Evolutionary conservation across 176 grass and related monocot species (phyloP), one percentile per base, ranked within the genome.

Genomic region (Oryza nivara): DNA sequence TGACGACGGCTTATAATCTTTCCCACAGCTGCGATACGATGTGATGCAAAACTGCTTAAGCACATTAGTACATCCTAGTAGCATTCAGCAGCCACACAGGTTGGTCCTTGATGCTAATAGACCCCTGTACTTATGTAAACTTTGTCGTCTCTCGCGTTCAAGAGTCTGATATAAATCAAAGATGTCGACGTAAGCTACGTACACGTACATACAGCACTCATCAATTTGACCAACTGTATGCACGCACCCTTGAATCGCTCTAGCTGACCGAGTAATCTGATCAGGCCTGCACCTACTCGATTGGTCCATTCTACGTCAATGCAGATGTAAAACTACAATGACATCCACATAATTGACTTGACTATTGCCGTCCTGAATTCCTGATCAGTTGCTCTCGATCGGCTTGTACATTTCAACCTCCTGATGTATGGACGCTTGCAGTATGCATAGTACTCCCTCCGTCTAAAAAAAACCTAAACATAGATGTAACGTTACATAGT

Each of bases 241-340:
- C 9, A 44, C 43, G 43, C 43, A 44, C 43, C 41, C 43, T 44
- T 44, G 43, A 44, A 44, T 44, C 43, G 43, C 9, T 8, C 9
- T 44, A 44, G 43, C 43, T 10, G 43, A 44, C 43, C 43, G 7
- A 44, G 43, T 44, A 44, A 44, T 44, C 7, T 44, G 43, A 44
- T 44, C 43, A 44, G 43, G 43, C 9, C 43, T 44, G 19, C 52
- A 19, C 25, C n/a, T 11, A 15, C 45, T 80, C 35, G 1, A 72
- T 67, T 77, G 83, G 67, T 67, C 82, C 56, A 16, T 72, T 32
- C 54, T 3, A 38, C 56, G 73, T 77, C 83, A 82, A 56, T 3
- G 65, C 36, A 68, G 1, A 77, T 30, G 71, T 16, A 22, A 73
- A 19, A 13, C 36, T 13, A 77, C 54, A 56, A 16, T 40, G 73